phyloP scores from a whole-genome alignment of 2,329 filamentous ascomycete species.

The Shiraia sp. region DNA sequence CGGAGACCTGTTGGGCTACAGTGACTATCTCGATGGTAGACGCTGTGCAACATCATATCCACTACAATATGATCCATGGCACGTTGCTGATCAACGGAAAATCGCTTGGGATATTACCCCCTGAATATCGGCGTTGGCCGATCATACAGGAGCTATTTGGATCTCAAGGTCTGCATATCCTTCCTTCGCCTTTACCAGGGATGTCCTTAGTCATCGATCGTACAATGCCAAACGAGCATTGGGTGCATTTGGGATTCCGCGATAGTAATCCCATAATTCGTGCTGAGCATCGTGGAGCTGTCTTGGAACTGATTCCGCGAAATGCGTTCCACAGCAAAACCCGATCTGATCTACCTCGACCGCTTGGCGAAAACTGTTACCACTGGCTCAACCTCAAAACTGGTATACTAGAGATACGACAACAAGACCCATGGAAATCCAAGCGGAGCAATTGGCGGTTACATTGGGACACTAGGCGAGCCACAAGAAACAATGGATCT shows the following conservation, averaged over 20 bases:
- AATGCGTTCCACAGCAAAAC: constrained; percentile 23
- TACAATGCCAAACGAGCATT: constrained; percentile 42
- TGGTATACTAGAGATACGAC: constrained; percentile 58
- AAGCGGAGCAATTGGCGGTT: constrained; percentile 49
- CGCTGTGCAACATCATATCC: constrained; percentile 38
- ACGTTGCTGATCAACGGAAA: constrained; percentile 55
- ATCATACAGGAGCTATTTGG: constrained; percentile 59
- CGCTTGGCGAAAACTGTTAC: constrained; percentile 56
- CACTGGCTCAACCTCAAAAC: constrained; percentile 63
- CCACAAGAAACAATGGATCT: constrained; percentile 23
- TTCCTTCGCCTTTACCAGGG: constrained; percentile 55
- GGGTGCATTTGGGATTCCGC: constrained; percentile 61
- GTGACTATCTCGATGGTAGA: neutral
- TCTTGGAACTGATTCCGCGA: constrained; percentile 44
- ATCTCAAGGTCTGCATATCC: constrained; percentile 55
- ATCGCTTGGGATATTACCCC: constrained; percentile 58
- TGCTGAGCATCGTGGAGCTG: constrained; percentile 29
- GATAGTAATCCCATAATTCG: constrained; percentile 49
- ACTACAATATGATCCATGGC: constrained; percentile 54
- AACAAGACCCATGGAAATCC: constrained; percentile 46
- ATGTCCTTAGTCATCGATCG: constrained; percentile 55
- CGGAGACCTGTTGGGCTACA: constrained; percentile 39
- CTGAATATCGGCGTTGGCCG: constrained; percentile 51
- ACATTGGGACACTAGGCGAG: constrained; percentile 18
- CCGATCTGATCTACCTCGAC: constrained; percentile 55